Evolutionary conservation across 495 filamentous ascomycete species (phyloP), one percentile per base, ranked within the genome.

Genomic region (Lichina pygmaea): DNA sequence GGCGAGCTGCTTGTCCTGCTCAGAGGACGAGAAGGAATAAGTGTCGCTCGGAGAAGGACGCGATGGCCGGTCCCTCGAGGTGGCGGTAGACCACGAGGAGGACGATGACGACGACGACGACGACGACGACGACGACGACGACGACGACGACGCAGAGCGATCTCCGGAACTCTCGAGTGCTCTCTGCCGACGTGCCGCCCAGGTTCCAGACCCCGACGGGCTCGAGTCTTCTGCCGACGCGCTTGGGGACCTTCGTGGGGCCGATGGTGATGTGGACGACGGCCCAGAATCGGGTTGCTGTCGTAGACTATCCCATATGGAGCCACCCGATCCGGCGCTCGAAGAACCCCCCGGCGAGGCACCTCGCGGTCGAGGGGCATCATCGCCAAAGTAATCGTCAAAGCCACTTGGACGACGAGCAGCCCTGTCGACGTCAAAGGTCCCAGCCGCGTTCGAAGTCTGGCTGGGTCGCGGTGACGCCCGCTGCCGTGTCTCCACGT

Each of bases 1-100:
- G 13, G 54, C 54, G 15, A 51, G 17, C 45, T 52, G 43, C 34
- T 48, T 46, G 7, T 56, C 54, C 30, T 52, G 50, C 10, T 57
- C 52, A n/a, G 41, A 43, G 4, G 33, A 43, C 8, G 55, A 54
- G 48, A 58, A 58, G 47, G 44, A 50, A 45, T 56, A 58, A 48
- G 48, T 50, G 40, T 58, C 54, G n/a, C 52, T 44, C 45, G n/a
- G 31, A 44, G 42, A 13, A 30, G 42, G 13, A 24, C n/a, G 12
- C 31, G n/a, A n/a, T 44, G 12, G 42, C 6, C 31, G 42, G 2
- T n/a, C 12, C 42, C 12, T 31, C 42, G 24, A 13, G 17, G 42
- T 3, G 17, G n/a, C 15, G 17, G n/a, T 6, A 31, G 24, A n/a
- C n/a, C n/a, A 12, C n/a, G n/a, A 2, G 6, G 13, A 15, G 42